Percentiles rank a stretch among this genome's conserved stretches.
Conservation (phyloP, 805 yeast genomes). For the Debaryomyces tyrocola region DNA sequence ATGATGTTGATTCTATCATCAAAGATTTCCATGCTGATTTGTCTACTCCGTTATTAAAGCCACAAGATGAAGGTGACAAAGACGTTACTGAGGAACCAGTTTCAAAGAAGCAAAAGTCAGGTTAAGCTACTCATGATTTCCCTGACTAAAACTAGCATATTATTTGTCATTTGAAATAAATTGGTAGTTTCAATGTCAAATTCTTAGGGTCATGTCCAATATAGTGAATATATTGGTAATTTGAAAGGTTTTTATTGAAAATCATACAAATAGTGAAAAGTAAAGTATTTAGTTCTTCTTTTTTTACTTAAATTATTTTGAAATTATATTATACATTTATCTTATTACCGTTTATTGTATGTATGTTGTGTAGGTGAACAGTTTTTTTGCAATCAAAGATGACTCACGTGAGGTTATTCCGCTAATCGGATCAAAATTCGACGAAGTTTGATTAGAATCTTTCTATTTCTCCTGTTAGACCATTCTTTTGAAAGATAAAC, state of each 20-base stretch:
- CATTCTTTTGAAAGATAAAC: not conserved
- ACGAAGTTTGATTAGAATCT: not conserved
- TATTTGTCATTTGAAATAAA: not conserved
- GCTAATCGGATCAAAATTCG: not conserved
- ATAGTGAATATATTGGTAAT: not conserved
- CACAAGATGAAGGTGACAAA: slow-evolving; percentile 14
- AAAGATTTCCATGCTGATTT: slow-evolving; percentile 52
- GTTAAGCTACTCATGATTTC: slow-evolving; percentile 6
- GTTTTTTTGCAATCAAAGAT: not conserved
- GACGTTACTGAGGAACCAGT: slow-evolving; percentile 30
- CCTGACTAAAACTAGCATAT: slow-evolving; percentile 1
- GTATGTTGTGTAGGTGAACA: not conserved
- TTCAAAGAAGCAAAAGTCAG: slow-evolving; percentile 25
- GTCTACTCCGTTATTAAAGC: slow-evolving; percentile 28
- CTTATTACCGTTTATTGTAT: not conserved
- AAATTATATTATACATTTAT: not conserved
- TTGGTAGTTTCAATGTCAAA: not conserved
- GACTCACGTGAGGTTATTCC: not conserved
- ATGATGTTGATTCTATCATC: slow-evolving; percentile 61
- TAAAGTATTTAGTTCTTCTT: not conserved
- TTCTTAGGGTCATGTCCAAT: not conserved
- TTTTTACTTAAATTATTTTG: not conserved
- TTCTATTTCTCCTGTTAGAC: not conserved
- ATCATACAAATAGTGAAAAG: too few relatives aligned
- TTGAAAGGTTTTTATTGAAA: not conserved